Conservation (phyloP, 208 protist genomes). For the Crithidia expoeki region DNA sequence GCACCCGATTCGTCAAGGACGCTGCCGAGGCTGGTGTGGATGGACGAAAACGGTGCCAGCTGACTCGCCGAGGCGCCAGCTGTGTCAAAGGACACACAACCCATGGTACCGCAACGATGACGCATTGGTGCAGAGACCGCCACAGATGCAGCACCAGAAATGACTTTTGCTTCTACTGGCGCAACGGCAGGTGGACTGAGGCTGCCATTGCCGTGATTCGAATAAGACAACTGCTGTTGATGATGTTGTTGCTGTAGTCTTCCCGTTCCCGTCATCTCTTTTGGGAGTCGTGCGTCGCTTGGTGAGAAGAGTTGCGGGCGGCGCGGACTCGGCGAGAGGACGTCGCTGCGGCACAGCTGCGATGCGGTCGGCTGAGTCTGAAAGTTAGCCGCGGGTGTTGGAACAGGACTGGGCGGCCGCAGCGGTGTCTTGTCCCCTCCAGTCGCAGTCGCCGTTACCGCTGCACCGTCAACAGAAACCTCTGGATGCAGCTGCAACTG, state of each 20-base stretch:
- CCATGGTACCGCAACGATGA: background rate
- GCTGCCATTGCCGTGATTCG: background rate
- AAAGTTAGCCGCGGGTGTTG: background rate
- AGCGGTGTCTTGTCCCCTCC: background rate
- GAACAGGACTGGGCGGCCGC: background rate
- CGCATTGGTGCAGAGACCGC: background rate
- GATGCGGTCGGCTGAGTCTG: background rate
- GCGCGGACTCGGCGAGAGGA: conserved; percentile 29
- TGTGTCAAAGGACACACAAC: background rate
- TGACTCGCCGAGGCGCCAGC: conserved; percentile 3
- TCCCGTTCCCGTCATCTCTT: background rate
- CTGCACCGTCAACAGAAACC: background rate
- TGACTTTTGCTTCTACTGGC: background rate
- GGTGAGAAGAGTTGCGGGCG: conserved; percentile 5
- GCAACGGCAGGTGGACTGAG: background rate
- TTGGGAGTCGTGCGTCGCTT: background rate
- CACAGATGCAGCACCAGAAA: background rate
- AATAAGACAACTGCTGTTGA: background rate
- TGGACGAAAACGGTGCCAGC: background rate
- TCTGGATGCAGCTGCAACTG: conserved; percentile 12
- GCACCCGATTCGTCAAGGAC: background rate
- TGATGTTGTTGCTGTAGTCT: background rate
- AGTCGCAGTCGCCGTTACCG: background rate
- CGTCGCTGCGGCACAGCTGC: background rate
- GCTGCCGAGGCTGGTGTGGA: background rate